Evolutionary conservation across 2,329 filamentous ascomycete species (phyloP).

Genomic region (Nothophaeocryptopus gaeumannii): DNA sequence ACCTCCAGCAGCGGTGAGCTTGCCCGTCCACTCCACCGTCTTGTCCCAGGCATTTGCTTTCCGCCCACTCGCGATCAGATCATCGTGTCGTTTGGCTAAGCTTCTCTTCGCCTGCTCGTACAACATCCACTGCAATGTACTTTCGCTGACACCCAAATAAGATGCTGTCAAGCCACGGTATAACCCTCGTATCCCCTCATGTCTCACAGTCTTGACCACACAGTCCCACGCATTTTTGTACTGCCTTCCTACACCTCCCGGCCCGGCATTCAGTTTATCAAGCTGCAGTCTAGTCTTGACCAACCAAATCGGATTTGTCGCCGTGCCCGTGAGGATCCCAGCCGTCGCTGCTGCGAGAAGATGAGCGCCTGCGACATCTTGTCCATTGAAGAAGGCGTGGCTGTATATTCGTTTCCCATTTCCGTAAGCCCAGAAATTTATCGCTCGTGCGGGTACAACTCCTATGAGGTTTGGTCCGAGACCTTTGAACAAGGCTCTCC

Average conservation of each 20-base stretch:
- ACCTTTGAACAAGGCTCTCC: constrained; percentile 87
- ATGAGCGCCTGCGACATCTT: constrained; percentile 73
- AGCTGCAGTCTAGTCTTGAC: constrained; percentile 91
- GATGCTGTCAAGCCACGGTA: constrained; percentile 90
- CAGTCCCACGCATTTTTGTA: constrained; percentile 91
- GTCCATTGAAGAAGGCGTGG: constrained; percentile 67
- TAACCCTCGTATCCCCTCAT: constrained; percentile 77
- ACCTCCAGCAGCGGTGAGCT: constrained; percentile 72
- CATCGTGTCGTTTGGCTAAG: constrained; percentile 64
- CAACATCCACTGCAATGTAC: constrained; percentile 86
- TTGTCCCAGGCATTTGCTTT: constrained; percentile 69
- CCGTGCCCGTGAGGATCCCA: constrained; percentile 81
- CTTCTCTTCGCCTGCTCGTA: constrained; percentile 87
- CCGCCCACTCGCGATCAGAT: constrained; percentile 54
- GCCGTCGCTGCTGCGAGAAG: constrained; percentile 72
- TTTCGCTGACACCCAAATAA: constrained; percentile 87
- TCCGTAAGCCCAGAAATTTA: constrained; percentile 92
- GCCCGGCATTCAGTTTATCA: constrained; percentile 73
- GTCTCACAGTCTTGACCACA: constrained; percentile 72
- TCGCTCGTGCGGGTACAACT: constrained; percentile 82
- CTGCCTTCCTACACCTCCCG: constrained; percentile 56
- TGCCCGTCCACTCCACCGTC: constrained; percentile 74
- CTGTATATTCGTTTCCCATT: constrained; percentile 84
- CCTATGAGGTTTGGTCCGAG: constrained; percentile 86
- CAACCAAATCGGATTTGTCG: constrained; percentile 94